Conservation (phyloP, 352 stramenopile species). For the Phytophthora colocasiae region DNA sequence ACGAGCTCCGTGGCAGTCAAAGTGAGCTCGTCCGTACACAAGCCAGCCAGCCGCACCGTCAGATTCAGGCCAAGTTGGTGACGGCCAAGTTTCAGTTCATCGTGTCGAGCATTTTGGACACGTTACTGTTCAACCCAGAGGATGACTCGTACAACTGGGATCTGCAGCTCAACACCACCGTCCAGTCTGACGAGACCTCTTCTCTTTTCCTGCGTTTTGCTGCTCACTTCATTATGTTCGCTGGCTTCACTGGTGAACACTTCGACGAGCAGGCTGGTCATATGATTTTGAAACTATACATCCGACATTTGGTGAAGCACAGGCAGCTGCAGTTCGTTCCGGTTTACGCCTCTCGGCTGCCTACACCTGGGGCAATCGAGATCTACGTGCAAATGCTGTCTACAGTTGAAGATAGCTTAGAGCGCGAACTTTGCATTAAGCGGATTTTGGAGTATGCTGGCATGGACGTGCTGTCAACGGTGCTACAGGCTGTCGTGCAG, state of each 20-base stretch:
- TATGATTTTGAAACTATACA: conserved; percentile 87
- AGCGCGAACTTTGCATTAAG: conserved; percentile 76
- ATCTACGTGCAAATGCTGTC: conserved; percentile 82
- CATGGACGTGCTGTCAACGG: conserved; percentile 70
- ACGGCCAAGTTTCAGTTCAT: conserved; percentile 82
- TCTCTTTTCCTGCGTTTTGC: conserved; percentile 79
- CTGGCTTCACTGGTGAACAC: conserved; percentile 67
- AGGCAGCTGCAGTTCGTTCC: conserved; percentile 78
- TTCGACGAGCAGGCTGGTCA: conserved; percentile 72
- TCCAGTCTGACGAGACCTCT: conserved; percentile 55
- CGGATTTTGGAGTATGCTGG: conserved; percentile 68
- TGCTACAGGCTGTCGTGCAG: conserved; percentile 65
- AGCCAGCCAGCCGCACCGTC: conserved; percentile 70
- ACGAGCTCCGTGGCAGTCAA: conserved; percentile 71
- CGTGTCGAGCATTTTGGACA: conserved; percentile 68
- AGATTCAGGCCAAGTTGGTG: conserved; percentile 86
- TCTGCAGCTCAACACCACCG: conserved; percentile 50
- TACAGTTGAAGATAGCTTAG: conserved; percentile 62
- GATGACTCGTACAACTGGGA: conserved; percentile 76
- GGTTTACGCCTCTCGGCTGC: conserved; percentile 74
- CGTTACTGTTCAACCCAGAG: conserved; percentile 52
- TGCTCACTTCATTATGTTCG: conserved; percentile 83
- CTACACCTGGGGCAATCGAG: conserved; percentile 60
- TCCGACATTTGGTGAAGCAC: conserved; percentile 84
- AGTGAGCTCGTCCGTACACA: conserved; percentile 72